A percentile compares a stretch with the other conserved stretches of the same genome.
These are phyloP conservation scores for Neoascochyta sp. DNA, from an alignment of 2,329 filamentous ascomycete genomes.

Conservation along the genomic window DNA sequence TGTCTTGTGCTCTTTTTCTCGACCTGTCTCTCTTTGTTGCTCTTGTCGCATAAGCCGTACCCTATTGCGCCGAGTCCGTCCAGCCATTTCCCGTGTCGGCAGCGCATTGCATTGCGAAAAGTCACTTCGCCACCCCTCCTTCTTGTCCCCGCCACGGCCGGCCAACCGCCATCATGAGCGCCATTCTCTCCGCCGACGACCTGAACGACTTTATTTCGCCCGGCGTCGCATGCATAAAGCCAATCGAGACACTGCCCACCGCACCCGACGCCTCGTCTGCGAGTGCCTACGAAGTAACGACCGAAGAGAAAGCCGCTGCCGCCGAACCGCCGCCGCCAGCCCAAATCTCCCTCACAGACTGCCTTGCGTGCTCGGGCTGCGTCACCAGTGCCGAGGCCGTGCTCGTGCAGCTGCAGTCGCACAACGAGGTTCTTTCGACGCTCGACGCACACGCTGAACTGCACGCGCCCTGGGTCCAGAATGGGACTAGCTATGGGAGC, in stretches of 20 bases:
- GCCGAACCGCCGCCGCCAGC: conserved; percentile 65
- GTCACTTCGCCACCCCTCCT: conserved; percentile 11
- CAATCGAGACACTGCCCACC: conserved; percentile 79
- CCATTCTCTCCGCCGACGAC: conserved; percentile 93
- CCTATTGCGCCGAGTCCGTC: too few relatives aligned
- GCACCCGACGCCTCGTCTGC: conserved; percentile 12
- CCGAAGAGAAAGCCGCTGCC: conserved; percentile 70
- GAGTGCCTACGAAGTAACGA: conserved; percentile 78
- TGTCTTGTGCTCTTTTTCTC: conserved; percentile 1
- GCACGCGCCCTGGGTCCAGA: conserved; percentile 30
- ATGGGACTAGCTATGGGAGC: conserved; percentile 25
- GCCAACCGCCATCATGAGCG: conserved; percentile 65
- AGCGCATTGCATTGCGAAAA: conserved; percentile 6
- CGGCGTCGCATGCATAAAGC: conserved; percentile 96
- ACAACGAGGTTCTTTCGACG: conserved; percentile 80
- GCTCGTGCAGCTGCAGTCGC: conserved; percentile 90
- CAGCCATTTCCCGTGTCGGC: neutral
- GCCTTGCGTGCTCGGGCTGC: conserved; percentile 93
- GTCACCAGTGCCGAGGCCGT: conserved; percentile 97
- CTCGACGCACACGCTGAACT: conserved; percentile 62
- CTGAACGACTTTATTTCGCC: conserved; percentile 99
- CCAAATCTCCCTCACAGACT: conserved; percentile 94
- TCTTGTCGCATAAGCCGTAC: too few relatives aligned
- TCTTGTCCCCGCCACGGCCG: conserved; percentile 6
- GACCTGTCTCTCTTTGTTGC: conserved; percentile 2